Evolutionary conservation across 331 rosid genomes (phyloP).

Genomic region (Acacia concinna): DNA sequence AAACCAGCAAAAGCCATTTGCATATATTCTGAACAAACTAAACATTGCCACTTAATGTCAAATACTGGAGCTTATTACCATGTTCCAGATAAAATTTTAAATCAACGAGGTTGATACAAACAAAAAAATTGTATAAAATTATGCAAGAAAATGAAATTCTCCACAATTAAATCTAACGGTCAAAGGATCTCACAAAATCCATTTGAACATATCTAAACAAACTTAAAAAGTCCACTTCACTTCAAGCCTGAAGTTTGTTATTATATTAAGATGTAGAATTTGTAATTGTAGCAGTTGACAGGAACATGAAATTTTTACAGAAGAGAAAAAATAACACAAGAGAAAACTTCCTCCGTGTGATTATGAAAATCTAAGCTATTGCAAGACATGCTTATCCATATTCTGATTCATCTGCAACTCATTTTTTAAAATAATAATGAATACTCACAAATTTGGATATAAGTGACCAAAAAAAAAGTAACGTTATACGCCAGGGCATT

Average conservation of each 20-base stretch:
- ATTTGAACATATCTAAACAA: background rate
- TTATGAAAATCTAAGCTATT: background rate
- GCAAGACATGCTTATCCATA: background rate
- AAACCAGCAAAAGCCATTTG: slow-evolving; percentile 4
- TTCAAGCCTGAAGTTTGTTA: background rate
- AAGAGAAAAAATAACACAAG: background rate
- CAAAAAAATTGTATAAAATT: background rate
- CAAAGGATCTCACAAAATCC: slow-evolving; percentile 8
- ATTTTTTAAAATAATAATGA: background rate
- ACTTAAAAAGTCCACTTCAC: background rate
- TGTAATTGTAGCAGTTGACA: background rate
- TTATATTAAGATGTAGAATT: background rate
- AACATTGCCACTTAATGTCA: background rate
- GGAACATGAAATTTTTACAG: background rate
- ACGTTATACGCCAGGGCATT: background rate
- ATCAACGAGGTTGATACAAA: background rate
- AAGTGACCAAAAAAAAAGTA: background rate
- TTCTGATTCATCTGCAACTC: background rate
- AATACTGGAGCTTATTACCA: background rate
- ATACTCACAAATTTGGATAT: background rate
- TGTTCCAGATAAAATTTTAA: background rate
- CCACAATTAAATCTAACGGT: slow-evolving; percentile 11
- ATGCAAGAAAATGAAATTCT: background rate
- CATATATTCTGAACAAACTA: background rate
- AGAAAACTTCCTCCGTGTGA: background rate